Percentiles rank a stretch among this genome's conserved stretches.
These are phyloP conservation scores for Diaporthe batatas DNA, from an alignment of 2,329 filamentous ascomycete species.

Conservation along the genomic window DNA sequence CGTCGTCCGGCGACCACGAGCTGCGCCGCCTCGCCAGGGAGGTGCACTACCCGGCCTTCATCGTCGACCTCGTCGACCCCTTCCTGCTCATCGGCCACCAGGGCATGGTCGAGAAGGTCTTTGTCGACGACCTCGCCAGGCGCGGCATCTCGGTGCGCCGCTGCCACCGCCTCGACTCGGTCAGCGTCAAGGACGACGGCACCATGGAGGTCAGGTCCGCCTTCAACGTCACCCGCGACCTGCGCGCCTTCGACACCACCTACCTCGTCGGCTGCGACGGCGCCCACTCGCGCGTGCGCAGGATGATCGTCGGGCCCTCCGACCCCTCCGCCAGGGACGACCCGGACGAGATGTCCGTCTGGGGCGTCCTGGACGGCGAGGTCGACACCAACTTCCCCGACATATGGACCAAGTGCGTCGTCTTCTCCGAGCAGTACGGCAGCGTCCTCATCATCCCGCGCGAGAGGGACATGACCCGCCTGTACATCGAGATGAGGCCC, in stretches of 20 bases:
- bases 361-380: conserved; percentile 80
- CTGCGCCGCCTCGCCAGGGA: conserved; percentile 70
- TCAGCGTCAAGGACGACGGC: conserved; percentile 51
- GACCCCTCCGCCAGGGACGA: conserved; percentile 66
- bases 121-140: conserved; percentile 66
- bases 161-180: conserved; percentile 48
- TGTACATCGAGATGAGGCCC: conserved; percentile 70
- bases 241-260: conserved; percentile 42
- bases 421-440: conserved; percentile 75
- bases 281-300: conserved; percentile 78
- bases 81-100: conserved; percentile 62
- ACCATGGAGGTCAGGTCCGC: conserved; percentile 60
- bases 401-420: conserved; percentile 79
- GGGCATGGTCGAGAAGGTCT: conserved; percentile 70
- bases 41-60: conserved; percentile 44
- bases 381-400: conserved; percentile 81
- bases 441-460: conserved; percentile 81
- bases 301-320: conserved; percentile 64
- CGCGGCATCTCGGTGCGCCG: conserved; percentile 63
- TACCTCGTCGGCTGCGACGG: conserved; percentile 59
- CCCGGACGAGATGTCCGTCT: conserved; percentile 67
- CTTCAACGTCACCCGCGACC: conserved; percentile 52
- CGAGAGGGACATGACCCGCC: conserved; percentile 78
- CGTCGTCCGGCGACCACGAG: conserved; percentile 53
- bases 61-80: conserved; percentile 52